Conservation (phyloP, 371 early-diverging fungal genomes). For the Mucor plumbeus region DNA sequence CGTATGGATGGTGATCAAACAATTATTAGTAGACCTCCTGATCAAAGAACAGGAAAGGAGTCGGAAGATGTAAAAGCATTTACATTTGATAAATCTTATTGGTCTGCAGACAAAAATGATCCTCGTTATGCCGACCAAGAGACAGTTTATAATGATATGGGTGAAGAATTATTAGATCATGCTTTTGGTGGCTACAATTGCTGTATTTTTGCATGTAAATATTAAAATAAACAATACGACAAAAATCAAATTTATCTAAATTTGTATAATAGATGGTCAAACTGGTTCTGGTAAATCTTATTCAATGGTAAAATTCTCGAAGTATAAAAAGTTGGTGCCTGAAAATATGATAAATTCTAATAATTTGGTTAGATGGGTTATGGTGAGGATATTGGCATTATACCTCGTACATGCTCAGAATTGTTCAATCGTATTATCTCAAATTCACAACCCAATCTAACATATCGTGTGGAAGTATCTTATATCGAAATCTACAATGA, state of each 20-base stretch:
- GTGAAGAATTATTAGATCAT: slow-evolving; percentile 80
- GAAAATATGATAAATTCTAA: too few species aligned
- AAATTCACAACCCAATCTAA: slow-evolving; percentile 50
- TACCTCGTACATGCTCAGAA: slow-evolving; percentile 80
- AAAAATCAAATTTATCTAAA: neutral
- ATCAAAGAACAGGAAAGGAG: slow-evolving; percentile 41
- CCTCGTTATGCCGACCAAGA: slow-evolving; percentile 79
- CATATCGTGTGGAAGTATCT: slow-evolving; percentile 80
- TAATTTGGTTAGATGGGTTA: slow-evolving; percentile 59
- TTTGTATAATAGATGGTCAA: slow-evolving; percentile 71
- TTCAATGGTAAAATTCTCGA: slow-evolving; percentile 66
- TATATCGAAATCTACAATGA: slow-evolving; percentile 91
- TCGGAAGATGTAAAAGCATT: slow-evolving; percentile 66
- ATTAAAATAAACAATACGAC: neutral
- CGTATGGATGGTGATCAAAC: slow-evolving; percentile 78
- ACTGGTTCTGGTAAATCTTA: slow-evolving; percentile 88
- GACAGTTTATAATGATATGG: slow-evolving; percentile 77
- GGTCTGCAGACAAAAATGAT: slow-evolving; percentile 75
- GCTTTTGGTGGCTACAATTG: slow-evolving; percentile 89
- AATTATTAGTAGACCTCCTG: slow-evolving; percentile 62
- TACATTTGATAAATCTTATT: slow-evolving; percentile 86
- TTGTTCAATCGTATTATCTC: slow-evolving; percentile 73
- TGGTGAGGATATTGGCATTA: slow-evolving; percentile 82
- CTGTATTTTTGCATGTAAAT: slow-evolving; percentile 85
- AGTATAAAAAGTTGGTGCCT: too few species aligned